phyloP scores from a whole-genome alignment of 495 filamentous ascomycete species.

The Penicillium pancosmium region DNA sequence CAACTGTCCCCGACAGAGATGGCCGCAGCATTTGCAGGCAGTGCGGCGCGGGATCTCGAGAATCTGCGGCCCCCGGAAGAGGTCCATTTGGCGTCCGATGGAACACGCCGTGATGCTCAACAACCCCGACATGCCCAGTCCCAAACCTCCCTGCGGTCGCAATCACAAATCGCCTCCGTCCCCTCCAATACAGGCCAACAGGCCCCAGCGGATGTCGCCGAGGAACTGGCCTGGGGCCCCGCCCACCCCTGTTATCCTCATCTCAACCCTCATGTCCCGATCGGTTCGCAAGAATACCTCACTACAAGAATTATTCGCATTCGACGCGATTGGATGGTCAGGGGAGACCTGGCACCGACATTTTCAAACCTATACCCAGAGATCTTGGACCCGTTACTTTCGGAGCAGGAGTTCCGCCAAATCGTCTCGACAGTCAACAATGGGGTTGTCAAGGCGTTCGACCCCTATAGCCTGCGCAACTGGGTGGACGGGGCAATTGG shows the following conservation, averaged over 20 bases:
- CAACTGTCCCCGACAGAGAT: constrained; percentile 45
- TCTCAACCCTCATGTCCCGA: constrained; percentile 85
- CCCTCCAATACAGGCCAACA: constrained; percentile 47
- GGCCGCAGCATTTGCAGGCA: constrained; percentile 44
- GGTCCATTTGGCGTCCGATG: constrained; percentile 34
- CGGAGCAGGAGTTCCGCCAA: constrained; percentile 79
- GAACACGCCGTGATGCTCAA: constrained; percentile 25
- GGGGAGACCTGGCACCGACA: constrained; percentile 88
- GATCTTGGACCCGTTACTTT: constrained; percentile 81
- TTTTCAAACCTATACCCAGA: constrained; percentile 96
- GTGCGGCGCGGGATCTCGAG: constrained; percentile 32
- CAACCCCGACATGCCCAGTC: constrained; percentile 42
- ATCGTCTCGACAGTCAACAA: constrained; percentile 77
- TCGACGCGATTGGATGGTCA: constrained; percentile 83
- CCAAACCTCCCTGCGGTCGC: constrained; percentile 44
- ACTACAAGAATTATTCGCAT: constrained; percentile 90
- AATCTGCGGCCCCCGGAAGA: constrained; percentile 38
- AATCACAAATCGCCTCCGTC: constrained; percentile 44
- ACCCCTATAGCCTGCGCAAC: constrained; percentile 70
- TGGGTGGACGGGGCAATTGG: constrained; percentile 77
- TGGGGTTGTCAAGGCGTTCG: constrained; percentile 69
- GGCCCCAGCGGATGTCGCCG: constrained; percentile 46
- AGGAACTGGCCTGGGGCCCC: constrained; percentile 75
- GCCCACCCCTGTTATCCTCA: constrained; percentile 92
- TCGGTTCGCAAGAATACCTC: constrained; percentile 69